Conservation (phyloP, 192 early-diverging fungal species). For the Spizellomyces sp. region DNA sequence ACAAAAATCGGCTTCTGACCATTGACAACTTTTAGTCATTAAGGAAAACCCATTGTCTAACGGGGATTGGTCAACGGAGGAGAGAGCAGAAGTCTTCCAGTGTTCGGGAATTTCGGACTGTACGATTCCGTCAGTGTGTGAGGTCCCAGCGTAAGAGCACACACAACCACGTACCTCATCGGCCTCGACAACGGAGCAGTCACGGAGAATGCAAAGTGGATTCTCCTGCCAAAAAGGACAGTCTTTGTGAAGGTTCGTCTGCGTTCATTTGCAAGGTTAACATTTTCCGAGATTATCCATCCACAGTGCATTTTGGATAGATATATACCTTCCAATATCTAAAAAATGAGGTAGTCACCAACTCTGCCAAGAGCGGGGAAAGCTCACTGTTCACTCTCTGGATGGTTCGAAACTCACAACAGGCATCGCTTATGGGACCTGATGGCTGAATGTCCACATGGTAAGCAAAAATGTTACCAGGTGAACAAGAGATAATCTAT, state of each 20-base stretch:
- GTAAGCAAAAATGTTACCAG: no score
- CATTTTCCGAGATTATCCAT: neutral
- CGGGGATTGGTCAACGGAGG: constrained; percentile 68
- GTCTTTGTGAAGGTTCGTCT: constrained; percentile 84
- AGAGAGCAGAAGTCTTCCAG: constrained; percentile 60
- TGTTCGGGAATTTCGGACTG: constrained; percentile 53
- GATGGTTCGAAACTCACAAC: constrained; percentile 45
- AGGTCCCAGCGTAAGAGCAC: neutral
- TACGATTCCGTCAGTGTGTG: neutral
- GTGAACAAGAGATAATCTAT: no score
- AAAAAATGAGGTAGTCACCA: constrained; percentile 89
- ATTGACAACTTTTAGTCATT: constrained; percentile 43
- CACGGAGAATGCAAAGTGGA: constrained; percentile 75
- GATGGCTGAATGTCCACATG: no score
- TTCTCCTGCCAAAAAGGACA: constrained; percentile 92
- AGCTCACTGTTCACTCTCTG: constrained; percentile 70
- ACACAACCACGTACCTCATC: constrained; percentile 62
- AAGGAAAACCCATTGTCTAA: constrained; percentile 46
- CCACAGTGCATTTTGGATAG: neutral
- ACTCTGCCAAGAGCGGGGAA: constrained; percentile 63
- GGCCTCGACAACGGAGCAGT: constrained; percentile 82
- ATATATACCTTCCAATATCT: constrained; percentile 78
- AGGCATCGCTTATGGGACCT: constrained; percentile 24
- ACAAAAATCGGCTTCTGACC: constrained; percentile 78
- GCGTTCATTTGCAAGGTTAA: neutral